Conservation (phyloP, 208 protist species). For the Perkinsela sp. region DNA sequence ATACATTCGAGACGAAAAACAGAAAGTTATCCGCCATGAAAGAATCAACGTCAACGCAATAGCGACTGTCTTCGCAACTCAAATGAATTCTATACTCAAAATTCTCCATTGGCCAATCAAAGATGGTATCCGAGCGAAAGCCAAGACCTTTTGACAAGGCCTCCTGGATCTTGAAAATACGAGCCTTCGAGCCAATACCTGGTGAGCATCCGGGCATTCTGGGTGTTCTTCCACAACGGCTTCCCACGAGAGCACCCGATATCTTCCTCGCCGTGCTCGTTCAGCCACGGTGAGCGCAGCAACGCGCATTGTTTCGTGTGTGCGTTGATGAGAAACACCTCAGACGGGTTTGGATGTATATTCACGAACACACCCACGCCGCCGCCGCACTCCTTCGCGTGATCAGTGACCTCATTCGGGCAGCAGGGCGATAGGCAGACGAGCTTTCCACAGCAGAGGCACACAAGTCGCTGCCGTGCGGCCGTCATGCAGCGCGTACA, state of each 20-base stretch:
- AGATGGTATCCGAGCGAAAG: too few species aligned
- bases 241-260: neutral
- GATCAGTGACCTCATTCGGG: neutral
- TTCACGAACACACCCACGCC: neutral
- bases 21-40: too few species aligned
- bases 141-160: neutral
- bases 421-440: neutral
- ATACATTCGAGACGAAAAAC: too few species aligned
- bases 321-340: neutral
- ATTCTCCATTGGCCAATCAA: too few species aligned
- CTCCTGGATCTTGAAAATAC: neutral
- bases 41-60: too few species aligned
- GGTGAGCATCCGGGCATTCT: neutral
- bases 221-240: neutral
- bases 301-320: neutral
- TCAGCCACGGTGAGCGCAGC: neutral
- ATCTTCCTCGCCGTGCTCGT: neutral
- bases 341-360: neutral
- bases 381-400: neutral
- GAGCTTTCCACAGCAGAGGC: neutral
- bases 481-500: neutral
- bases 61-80: too few species aligned
- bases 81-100: too few species aligned
- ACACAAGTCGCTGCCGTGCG: neutral
- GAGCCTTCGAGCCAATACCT: neutral